Evolutionary conservation across 2,329 filamentous ascomycete genomes (phyloP).

Genomic region (Berkeleyomyces rouxiae): DNA sequence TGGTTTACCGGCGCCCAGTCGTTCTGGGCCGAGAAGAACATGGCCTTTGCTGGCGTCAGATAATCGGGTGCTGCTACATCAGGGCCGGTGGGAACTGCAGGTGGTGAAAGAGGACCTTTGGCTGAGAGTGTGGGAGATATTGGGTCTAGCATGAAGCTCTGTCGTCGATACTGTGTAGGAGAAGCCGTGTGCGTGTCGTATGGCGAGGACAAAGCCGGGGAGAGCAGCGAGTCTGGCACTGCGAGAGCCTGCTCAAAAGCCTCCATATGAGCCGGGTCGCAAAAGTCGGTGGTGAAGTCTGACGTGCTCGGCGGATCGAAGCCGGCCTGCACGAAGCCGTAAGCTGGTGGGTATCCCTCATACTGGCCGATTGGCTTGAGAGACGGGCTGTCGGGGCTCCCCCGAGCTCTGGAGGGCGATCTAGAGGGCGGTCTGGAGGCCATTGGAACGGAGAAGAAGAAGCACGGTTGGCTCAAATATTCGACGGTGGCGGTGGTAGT

Average conservation of each 20-base stretch:
- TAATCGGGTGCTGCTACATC: conserved; percentile 16
- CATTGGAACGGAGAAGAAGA: not conserved
- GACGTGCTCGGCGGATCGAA: conserved; percentile 57
- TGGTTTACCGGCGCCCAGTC: conserved; percentile 88
- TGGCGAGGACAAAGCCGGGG: conserved; percentile 34
- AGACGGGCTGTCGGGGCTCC: not conserved
- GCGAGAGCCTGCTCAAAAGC: conserved; percentile 68
- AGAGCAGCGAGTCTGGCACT: conserved; percentile 59
- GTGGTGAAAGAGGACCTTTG: conserved; percentile 21
- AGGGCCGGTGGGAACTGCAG: conserved; percentile 20
- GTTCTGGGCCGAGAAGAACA: conserved; percentile 77
- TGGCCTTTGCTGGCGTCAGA: conserved; percentile 20
- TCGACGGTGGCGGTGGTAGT: not conserved
- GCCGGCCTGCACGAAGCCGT: conserved; percentile 43
- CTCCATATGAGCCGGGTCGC: conserved; percentile 52
- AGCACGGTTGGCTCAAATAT: conserved; percentile 2
- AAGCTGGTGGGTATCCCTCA: conserved; percentile 19
- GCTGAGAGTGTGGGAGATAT: conserved; percentile 11
- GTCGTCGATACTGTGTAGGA: conserved; percentile 17
- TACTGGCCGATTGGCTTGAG: not conserved
- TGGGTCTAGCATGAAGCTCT: not conserved
- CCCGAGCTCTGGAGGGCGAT: not conserved
- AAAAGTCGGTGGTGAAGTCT: conserved; percentile 66
- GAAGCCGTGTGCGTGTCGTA: conserved; percentile 20
- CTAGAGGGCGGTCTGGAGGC: not conserved